Evolutionary conservation across 2,329 filamentous ascomycete species (phyloP).

Genomic region (Diaporthe aspalathi): DNA sequence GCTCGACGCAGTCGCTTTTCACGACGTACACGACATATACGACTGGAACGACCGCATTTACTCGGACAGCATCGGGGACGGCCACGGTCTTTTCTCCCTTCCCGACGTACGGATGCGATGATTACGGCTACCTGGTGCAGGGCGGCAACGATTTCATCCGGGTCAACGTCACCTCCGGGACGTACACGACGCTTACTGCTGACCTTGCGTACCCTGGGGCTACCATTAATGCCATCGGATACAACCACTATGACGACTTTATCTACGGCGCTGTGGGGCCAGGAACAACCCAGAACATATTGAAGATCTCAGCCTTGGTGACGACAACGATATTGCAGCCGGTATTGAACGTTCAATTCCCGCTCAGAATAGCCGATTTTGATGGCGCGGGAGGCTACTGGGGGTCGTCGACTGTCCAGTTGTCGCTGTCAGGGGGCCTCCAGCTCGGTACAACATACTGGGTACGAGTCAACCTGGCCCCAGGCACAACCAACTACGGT

Average conservation of each 20-base stretch:
- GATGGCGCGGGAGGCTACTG: constrained; percentile 3
- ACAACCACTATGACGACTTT: not conserved
- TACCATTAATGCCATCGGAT: constrained; percentile 6
- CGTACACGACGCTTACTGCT: not conserved
- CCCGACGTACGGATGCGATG: constrained; percentile 1
- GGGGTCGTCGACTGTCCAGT: not conserved
- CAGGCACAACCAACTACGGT: not conserved
- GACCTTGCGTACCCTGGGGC: constrained; percentile 9
- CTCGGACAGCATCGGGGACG: constrained; percentile 11
- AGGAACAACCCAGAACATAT: not conserved
- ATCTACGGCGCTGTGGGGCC: constrained; percentile 19
- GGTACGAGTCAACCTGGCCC: not conserved
- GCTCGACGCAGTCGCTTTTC: not conserved
- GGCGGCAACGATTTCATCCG: not conserved
- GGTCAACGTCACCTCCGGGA: not conserved
- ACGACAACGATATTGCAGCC: not conserved
- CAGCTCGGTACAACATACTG: not conserved
- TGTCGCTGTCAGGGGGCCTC: not conserved
- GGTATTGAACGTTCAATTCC: not conserved
- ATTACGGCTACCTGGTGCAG: constrained; percentile 1
- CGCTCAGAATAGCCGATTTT: constrained; percentile 10
- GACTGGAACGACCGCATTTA: not conserved
- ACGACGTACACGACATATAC: not conserved
- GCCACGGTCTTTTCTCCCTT: constrained; percentile 11
- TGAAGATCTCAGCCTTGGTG: not conserved